phyloP scores from a whole-genome alignment of 2,329 filamentous ascomycete species.

The Bipolaris oryzae region DNA sequence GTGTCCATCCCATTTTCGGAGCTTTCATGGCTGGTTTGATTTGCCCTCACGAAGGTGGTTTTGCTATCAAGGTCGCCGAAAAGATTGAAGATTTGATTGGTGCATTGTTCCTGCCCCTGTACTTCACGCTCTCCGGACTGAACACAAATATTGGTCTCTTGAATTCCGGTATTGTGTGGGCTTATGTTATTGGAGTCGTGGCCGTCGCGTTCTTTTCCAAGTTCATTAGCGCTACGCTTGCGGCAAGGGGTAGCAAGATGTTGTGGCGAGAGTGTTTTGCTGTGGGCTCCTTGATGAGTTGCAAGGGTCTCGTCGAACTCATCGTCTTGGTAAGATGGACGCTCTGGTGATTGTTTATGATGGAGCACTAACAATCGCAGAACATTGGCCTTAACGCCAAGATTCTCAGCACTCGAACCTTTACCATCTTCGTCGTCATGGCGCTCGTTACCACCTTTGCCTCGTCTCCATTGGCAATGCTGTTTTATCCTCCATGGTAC shows the following conservation, averaged over 20 bases:
- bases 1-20: slow-evolving; percentile 92
- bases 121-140: slow-evolving; percentile 90
- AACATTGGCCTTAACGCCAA: slow-evolving; percentile 83
- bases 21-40: slow-evolving; percentile 89
- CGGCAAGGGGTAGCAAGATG: slow-evolving; percentile 75
- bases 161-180: slow-evolving; percentile 83
- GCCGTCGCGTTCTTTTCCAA: slow-evolving; percentile 83
- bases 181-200: slow-evolving; percentile 83
- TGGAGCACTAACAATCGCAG: slow-evolving; percentile 46
- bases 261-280: slow-evolving; percentile 90
- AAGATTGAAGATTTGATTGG: slow-evolving; percentile 93
- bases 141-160: slow-evolving; percentile 87
- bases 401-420: slow-evolving; percentile 79
- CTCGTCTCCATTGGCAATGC: slow-evolving; percentile 76
- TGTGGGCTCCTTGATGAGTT: slow-evolving; percentile 92
- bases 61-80: slow-evolving; percentile 88
- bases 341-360: not conserved
- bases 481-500: slow-evolving; percentile 78
- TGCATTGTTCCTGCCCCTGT: slow-evolving; percentile 83
- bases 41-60: slow-evolving; percentile 86
- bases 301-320: slow-evolving; percentile 91
- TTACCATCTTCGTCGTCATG: slow-evolving; percentile 96
- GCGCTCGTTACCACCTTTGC: slow-evolving; percentile 83
- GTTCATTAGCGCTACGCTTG: slow-evolving; percentile 79
- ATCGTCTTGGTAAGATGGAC: slow-evolving; percentile 77